A percentile compares a stretch with the other conserved stretches of the same genome.
Conservation (phyloP, 2,329 filamentous ascomycete species). For the Colletotrichum sp. region DNA sequence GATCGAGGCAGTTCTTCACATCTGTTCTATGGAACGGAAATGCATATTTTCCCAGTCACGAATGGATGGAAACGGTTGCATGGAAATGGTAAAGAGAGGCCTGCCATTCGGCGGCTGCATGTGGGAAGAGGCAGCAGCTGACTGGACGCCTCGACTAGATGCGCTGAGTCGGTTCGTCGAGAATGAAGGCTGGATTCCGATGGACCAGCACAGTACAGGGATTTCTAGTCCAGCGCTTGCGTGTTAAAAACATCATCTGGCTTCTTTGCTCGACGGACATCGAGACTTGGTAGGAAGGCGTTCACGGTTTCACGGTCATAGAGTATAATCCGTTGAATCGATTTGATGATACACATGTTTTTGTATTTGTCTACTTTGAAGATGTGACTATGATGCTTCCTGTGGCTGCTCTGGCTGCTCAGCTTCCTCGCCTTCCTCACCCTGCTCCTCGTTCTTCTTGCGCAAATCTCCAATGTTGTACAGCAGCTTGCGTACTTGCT, state of each 20-base stretch:
- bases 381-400: not conserved
- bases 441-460: constrained; percentile 39
- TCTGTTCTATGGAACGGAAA: constrained; percentile 14
- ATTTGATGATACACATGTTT: constrained; percentile 11
- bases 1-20: constrained; percentile 20
- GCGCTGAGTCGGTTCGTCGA: constrained; percentile 19
- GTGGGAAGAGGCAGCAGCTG: not conserved
- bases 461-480: constrained; percentile 53
- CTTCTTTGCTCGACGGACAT: constrained; percentile 22
- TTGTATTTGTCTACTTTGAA: not conserved
- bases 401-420: not conserved
- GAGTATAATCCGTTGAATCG: constrained; percentile 21
- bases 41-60: constrained; percentile 20
- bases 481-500: constrained; percentile 46
- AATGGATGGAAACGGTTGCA: constrained; percentile 22
- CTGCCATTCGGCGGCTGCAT: not conserved
- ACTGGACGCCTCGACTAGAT: not conserved
- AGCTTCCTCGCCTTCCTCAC: constrained; percentile 29
- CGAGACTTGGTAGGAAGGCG: constrained; percentile 20
- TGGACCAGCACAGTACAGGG: constrained; percentile 11
- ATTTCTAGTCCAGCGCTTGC: constrained; percentile 15
- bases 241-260: constrained; percentile 8
- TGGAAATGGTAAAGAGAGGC: not conserved
- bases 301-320: constrained; percentile 20
- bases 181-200: constrained; percentile 7